Evolutionary conservation across 169 alveolate species (phyloP), one percentile per base, ranked within the genome.

Genomic region (Plasmodium malariae): DNA sequence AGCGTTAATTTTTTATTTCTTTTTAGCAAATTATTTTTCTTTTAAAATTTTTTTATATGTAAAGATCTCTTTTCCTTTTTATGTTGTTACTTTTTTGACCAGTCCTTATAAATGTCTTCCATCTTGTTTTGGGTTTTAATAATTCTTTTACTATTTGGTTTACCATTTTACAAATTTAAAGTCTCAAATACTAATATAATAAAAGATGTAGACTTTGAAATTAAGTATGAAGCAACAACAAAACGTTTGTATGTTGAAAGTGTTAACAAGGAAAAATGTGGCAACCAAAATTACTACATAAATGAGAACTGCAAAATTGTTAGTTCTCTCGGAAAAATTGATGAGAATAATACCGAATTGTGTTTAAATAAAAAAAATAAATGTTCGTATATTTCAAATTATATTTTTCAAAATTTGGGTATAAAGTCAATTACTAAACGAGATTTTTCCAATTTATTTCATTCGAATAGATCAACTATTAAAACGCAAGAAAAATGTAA

Each of bases 301-400:
- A 78, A 78, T 62, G 69, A 78, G 24, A 26, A 78, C 28, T 78
- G 89, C 28, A 54, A 78, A 78, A 78, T 78, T 24, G 49, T 62
- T 78, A 34, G 63, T 30, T 11, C 57, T 34, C 32, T 48, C 14
- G 60, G 43, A 62, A 62, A 43, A 28, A n/a, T 48, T 24, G 60
- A 43, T 63, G 76, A 62, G 19, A 62, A 78, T 45, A 48, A 45
- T 40, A 36, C 3, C 6, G 69, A 9, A 12, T 28, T 28, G 40
- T 78, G 89, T 63, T 32, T 45, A 62, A 62, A 78, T 40, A 55
- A 49, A 45, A n/a, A n/a, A n/a, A 48, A 60, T 51, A 63, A 63
- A 45, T 78, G 89, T 49, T 48, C 49, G 12, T 14, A 62, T 24
- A 32, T 78, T 21, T 40, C 55, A 17, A 78, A 45, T 43, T 78